phyloP scores from a whole-genome alignment of 805 yeast species.

The Yarrowia bubula region DNA sequence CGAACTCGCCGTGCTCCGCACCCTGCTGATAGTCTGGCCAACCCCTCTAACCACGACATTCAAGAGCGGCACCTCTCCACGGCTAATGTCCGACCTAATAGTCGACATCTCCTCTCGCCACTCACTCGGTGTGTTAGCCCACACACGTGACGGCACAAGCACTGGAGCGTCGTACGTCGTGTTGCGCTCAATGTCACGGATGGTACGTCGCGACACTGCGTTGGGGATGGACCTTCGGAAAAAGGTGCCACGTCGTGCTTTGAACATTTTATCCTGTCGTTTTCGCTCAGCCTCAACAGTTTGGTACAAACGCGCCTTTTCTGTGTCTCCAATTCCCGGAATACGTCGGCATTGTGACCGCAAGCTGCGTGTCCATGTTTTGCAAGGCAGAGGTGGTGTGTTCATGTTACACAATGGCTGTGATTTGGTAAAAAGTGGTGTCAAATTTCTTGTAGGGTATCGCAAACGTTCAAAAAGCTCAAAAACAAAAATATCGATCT shows the following conservation, averaged over 20 bases:
- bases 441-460: too few relatives aligned
- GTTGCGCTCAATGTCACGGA: slow-evolving; percentile 8
- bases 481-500: too few relatives aligned
- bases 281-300: slow-evolving; percentile 17
- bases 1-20: background rate
- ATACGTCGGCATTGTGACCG: background rate
- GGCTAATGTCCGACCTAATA: background rate
- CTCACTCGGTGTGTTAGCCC: slow-evolving; percentile 14
- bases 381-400: slow-evolving; percentile 13
- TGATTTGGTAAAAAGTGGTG: background rate
- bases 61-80: background rate
- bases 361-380: slow-evolving; percentile 5
- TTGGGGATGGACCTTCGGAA: slow-evolving; percentile 20
- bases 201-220: slow-evolving; percentile 5
- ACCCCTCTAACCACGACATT: background rate
- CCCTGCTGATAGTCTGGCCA: background rate
- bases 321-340: slow-evolving; percentile 9
- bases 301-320: slow-evolving; percentile 8
- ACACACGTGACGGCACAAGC: slow-evolving; percentile 5
- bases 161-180: background rate
- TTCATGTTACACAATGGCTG: background rate
- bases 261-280: slow-evolving; percentile 6
- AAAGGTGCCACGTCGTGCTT: slow-evolving; percentile 6
- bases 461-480: too few relatives aligned
- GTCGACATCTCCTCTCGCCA: slow-evolving; percentile 15